A percentile compares a stretch with the other conserved stretches of the same genome.
These are phyloP conservation scores for Quercus phellos DNA, from an alignment of 331 rosid species.

Conservation along the genomic window DNA sequence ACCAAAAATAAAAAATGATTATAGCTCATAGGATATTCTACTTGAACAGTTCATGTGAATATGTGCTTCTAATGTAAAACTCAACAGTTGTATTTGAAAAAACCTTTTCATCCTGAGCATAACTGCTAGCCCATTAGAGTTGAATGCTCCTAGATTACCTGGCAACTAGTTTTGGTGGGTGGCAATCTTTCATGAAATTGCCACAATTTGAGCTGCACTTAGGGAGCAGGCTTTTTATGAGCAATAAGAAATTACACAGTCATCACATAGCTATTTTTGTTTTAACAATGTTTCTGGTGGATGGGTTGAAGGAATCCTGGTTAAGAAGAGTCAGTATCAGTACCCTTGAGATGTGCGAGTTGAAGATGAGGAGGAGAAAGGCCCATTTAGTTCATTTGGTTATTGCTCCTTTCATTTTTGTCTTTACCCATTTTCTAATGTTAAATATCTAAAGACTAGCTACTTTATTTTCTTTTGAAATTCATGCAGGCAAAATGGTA, in stretches of 20 bases:
- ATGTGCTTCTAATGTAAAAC: not conserved
- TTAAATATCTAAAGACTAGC: slow-evolving; percentile 1
- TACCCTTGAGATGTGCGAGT: not conserved
- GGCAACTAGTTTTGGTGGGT: no score
- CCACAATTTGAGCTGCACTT: not conserved
- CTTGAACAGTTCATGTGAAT: not conserved
- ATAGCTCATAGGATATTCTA: not conserved
- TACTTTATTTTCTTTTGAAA: slow-evolving; percentile 10
- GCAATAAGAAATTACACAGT: not conserved
- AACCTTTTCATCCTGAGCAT: no score
- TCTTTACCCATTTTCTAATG: not conserved
- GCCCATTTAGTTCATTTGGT: not conserved
- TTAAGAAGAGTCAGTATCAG: not conserved
- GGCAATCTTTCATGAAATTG: not conserved
- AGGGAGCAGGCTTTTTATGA: not conserved
- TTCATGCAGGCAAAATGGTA: slow-evolving; percentile 79
- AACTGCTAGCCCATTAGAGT: no score
- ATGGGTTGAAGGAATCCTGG: not conserved
- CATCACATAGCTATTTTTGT: not conserved
- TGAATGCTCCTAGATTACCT: no score
- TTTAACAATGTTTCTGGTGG: not conserved
- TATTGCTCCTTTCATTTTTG: not conserved
- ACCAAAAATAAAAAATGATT: not conserved
- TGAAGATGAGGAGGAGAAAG: not conserved
- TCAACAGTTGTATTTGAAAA: not conserved